Conservation (phyloP, 805 yeast species). For the Metschnikowia anglica region DNA sequence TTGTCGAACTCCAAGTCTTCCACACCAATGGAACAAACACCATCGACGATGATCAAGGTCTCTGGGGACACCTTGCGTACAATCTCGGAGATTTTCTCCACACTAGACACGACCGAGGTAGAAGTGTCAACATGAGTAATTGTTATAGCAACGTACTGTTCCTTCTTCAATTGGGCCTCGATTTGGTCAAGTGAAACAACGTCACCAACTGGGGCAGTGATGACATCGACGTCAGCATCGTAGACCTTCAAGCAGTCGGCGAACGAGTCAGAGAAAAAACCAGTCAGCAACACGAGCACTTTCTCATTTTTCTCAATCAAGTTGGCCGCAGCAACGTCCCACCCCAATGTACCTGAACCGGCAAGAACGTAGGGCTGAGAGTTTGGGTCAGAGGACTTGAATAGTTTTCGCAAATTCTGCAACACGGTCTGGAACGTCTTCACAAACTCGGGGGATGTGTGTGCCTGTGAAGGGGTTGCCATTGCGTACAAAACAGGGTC, state of each 20-base stretch:
- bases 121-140: slow-evolving; percentile 96
- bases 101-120: slow-evolving; percentile 83
- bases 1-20: slow-evolving; percentile 81
- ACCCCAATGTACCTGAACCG: slow-evolving; percentile 93
- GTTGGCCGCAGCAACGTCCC: slow-evolving; percentile 88
- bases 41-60: slow-evolving; percentile 83
- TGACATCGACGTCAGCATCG: slow-evolving; percentile 71
- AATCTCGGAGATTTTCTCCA: slow-evolving; percentile 58
- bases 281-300: slow-evolving; percentile 83
- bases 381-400: slow-evolving; percentile 62
- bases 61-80: slow-evolving; percentile 71
- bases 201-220: slow-evolving; percentile 74
- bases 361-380: slow-evolving; percentile 81
- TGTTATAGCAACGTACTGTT: slow-evolving; percentile 66
- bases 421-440: slow-evolving; percentile 69
- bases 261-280: slow-evolving; percentile 82
- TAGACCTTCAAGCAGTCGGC: slow-evolving; percentile 72
- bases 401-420: slow-evolving; percentile 66
- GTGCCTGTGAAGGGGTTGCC: slow-evolving; percentile 84
- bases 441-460: slow-evolving; percentile 82
- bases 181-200: slow-evolving; percentile 57
- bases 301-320: slow-evolving; percentile 60
- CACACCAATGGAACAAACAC: slow-evolving; percentile 91
- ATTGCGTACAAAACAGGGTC: slow-evolving; percentile 76
- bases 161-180: slow-evolving; percentile 51